phyloP scores from a whole-genome alignment of 768 basidiomycete species.

The Agrocybe pediades region DNA sequence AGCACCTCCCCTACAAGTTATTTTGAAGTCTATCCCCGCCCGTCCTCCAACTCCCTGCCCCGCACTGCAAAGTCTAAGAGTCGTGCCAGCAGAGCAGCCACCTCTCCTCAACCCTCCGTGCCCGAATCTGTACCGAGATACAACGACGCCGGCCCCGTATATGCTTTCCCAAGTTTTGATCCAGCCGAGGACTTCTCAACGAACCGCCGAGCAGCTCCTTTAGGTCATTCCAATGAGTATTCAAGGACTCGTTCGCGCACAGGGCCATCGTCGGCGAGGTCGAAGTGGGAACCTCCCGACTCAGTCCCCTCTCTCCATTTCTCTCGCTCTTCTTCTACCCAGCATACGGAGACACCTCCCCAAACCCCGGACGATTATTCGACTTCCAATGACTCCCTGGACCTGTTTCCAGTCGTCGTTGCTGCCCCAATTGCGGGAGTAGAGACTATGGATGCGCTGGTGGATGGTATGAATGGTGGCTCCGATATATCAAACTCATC shows the following conservation, averaged over 20 bases:
- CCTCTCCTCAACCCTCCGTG: conserved; percentile 11
- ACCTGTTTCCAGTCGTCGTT: conserved; percentile 66
- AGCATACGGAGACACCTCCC: conserved; percentile 71
- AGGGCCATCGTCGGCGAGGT: conserved; percentile 49
- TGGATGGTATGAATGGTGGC: conserved; percentile 88
- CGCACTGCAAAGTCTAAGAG: conserved; percentile 34
- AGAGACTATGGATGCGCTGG: conserved; percentile 86
- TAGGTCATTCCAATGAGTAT: conserved; percentile 29
- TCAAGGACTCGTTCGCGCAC: conserved; percentile 57
- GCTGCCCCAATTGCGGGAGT: conserved; percentile 79
- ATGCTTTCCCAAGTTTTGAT: conserved; percentile 44
- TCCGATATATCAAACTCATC: conserved; percentile 47
- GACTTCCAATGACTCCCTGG: conserved; percentile 41
- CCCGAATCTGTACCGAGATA: conserved; percentile 7
- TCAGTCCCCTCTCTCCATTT: conserved; percentile 56
- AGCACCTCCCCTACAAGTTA: conserved; percentile 34
- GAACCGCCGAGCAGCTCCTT: conserved; percentile 15
- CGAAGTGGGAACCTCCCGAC: conserved; percentile 43
- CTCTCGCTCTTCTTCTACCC: conserved; percentile 68
- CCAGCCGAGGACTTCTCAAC: conserved; percentile 28
- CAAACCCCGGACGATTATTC: conserved; percentile 62
- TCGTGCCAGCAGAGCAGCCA: conserved; percentile 13
- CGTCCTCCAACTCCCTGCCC: conserved; percentile 34
- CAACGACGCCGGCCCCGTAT: conserved; percentile 30
- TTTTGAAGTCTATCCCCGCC: conserved; percentile 48